Percentiles rank a stretch among this genome's conserved stretches.
These are phyloP conservation scores for Amanita subjunquillea DNA, from an alignment of 768 basidiomycete genomes.

Conservation along the genomic window DNA sequence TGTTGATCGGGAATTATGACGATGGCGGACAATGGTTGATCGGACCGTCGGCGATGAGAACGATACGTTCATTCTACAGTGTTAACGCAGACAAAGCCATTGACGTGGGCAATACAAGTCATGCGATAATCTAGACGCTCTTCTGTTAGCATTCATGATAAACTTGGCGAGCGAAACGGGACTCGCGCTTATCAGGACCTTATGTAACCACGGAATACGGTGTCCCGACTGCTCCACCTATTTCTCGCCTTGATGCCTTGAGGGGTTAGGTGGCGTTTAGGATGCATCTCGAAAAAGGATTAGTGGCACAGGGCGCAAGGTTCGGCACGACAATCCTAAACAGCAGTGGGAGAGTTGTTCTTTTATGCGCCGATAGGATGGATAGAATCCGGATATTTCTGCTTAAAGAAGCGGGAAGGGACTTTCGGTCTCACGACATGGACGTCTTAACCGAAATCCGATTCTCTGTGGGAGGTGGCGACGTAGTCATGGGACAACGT, in stretches of 20 bases:
- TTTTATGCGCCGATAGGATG: not conserved
- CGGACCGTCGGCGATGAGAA: not conserved
- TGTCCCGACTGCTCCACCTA: not conserved
- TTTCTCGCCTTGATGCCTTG: not conserved
- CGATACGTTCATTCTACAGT: not conserved
- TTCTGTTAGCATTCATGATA: not conserved
- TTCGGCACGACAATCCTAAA: not conserved
- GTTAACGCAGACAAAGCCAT: not conserved
- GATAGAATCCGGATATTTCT: too few relatives aligned
- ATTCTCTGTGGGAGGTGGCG: not conserved
- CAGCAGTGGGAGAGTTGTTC: not conserved
- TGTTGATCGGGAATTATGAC: not conserved
- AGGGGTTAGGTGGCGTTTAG: not conserved
- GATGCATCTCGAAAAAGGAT: not conserved
- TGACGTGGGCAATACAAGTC: not conserved
- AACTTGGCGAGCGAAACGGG: too few relatives aligned
- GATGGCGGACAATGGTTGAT: not conserved
- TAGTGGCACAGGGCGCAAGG: not conserved
- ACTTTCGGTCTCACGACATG: not conserved
- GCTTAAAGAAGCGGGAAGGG: not conserved
- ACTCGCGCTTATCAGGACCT: too few relatives aligned
- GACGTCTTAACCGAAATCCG: not conserved
- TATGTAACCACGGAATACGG: not conserved
- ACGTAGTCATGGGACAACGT: not conserved
- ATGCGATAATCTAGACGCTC: not conserved